Percentiles rank a stretch among this genome's conserved stretches.
Evolutionary conservation across 1,139 yeast genomes (phyloP).

Genomic region (Hyphopichia buzzinii): DNA sequence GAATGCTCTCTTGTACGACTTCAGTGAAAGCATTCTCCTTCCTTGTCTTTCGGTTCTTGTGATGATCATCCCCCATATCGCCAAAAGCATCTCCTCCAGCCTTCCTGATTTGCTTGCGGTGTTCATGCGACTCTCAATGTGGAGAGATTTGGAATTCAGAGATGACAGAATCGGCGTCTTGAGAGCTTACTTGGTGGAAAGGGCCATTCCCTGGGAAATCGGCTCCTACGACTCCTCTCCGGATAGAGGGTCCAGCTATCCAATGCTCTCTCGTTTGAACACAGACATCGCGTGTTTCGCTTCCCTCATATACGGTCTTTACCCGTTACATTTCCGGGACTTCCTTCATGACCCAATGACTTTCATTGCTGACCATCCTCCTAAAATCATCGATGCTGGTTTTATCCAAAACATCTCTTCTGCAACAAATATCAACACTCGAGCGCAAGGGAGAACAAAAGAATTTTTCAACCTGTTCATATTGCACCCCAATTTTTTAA

Average conservation of each 20-base stretch:
- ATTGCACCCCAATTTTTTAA: constrained; percentile 50
- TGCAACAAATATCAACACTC: constrained; percentile 7
- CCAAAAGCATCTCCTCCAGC: constrained; percentile 29
- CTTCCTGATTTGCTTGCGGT: constrained; percentile 47
- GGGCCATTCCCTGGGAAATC: constrained; percentile 13
- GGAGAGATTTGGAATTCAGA: constrained; percentile 21
- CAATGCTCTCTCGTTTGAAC: constrained; percentile 11
- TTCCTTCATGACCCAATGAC: constrained; percentile 43
- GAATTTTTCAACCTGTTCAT: constrained; percentile 23
- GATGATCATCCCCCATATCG: constrained; percentile 56
- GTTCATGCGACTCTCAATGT: constrained; percentile 39
- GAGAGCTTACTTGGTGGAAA: background rate
- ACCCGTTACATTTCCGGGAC: constrained; percentile 48
- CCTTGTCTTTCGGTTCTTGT: constrained; percentile 44
- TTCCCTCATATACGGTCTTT: constrained; percentile 59
- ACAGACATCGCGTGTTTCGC: constrained; percentile 23
- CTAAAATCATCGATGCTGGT: constrained; percentile 11
- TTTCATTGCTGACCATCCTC: constrained; percentile 13
- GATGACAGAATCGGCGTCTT: background rate
- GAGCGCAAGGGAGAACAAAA: constrained; percentile 9
- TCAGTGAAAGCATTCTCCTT: constrained; percentile 39
- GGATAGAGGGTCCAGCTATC: background rate
- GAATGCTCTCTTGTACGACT: constrained; percentile 44
- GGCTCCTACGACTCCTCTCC: background rate
- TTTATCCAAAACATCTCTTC: constrained; percentile 7